Percentiles rank a stretch among this genome's conserved stretches.
Evolutionary conservation across 768 basidiomycete genomes (phyloP).

Genomic region (Pleurotus platypus): DNA sequence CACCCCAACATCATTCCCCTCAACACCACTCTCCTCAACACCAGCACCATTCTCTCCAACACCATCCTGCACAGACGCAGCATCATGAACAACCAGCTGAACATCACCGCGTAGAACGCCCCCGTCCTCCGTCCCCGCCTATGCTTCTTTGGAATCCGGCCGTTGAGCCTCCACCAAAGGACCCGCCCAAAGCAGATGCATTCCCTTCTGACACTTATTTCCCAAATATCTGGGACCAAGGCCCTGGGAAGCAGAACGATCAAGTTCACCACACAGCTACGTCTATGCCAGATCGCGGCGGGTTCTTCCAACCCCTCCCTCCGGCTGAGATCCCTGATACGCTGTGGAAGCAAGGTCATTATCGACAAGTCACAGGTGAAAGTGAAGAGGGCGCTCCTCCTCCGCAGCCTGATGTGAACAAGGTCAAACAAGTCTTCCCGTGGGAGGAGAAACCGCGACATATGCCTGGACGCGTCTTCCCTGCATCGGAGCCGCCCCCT

Average conservation of each 20-base stretch:
- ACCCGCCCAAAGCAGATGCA: slow-evolving; percentile 46
- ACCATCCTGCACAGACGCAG: slow-evolving; percentile 10
- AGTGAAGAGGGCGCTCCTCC: slow-evolving; percentile 28
- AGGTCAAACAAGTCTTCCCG: slow-evolving; percentile 84
- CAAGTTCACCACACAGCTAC: slow-evolving; percentile 26
- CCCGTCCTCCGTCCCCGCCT: slow-evolving; percentile 55
- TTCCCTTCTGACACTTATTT: slow-evolving; percentile 79
- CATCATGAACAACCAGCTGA: slow-evolving; percentile 19
- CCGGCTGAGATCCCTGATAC: slow-evolving; percentile 62
- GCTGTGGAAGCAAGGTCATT: slow-evolving; percentile 69
- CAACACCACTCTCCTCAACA: no score
- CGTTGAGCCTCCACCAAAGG: slow-evolving; percentile 72
- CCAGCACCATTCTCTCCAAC: neutral
- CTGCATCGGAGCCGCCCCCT: slow-evolving; percentile 54
- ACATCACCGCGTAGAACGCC: slow-evolving; percentile 18
- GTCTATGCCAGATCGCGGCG: slow-evolving; percentile 33
- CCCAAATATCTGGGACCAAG: slow-evolving; percentile 82
- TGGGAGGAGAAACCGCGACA: slow-evolving; percentile 83
- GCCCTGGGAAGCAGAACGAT: slow-evolving; percentile 37
- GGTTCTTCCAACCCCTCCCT: slow-evolving; percentile 61
- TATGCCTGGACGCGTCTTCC: slow-evolving; percentile 71
- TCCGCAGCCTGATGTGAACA: slow-evolving; percentile 64
- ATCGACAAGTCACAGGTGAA: slow-evolving; percentile 58
- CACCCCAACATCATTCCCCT: neutral
- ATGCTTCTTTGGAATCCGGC: slow-evolving; percentile 80